Evolutionary conservation across 257 asterid genomes (phyloP).

Genomic region (Solanum lycopersicoides): DNA sequence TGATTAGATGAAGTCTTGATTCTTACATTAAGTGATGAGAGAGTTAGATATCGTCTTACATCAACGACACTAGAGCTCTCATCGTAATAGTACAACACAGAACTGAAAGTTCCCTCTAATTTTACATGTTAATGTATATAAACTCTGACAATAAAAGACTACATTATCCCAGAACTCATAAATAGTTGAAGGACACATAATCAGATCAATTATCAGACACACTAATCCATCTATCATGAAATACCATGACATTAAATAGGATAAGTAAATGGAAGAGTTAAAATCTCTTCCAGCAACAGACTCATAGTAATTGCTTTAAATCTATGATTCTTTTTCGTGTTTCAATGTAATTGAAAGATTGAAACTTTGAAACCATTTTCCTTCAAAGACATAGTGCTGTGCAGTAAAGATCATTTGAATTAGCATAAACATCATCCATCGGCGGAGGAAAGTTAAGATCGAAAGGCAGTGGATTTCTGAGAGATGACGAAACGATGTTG

Average conservation of each 20-base stretch:
- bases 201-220: neutral
- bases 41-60: neutral
- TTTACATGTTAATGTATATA: neutral
- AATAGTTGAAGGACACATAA: neutral
- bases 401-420: neutral
- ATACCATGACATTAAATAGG: neutral
- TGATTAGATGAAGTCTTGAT: neutral
- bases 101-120: neutral
- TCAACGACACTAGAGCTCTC: neutral
- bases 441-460: constrained; percentile 26
- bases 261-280: neutral
- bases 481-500: constrained; percentile 20
- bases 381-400: neutral
- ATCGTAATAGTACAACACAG: neutral
- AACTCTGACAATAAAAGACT: neutral
- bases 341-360: neutral
- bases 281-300: constrained; percentile 1
- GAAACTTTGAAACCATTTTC: neutral
- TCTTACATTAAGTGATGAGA: neutral
- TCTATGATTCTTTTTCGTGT: neutral
- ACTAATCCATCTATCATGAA: neutral
- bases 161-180: neutral
- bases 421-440: constrained; percentile 1
- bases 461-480: constrained; percentile 29
- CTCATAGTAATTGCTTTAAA: neutral